Evolutionary conservation across 257 asterid species (phyloP).

Genomic region (Osmanthus fragrans): DNA sequence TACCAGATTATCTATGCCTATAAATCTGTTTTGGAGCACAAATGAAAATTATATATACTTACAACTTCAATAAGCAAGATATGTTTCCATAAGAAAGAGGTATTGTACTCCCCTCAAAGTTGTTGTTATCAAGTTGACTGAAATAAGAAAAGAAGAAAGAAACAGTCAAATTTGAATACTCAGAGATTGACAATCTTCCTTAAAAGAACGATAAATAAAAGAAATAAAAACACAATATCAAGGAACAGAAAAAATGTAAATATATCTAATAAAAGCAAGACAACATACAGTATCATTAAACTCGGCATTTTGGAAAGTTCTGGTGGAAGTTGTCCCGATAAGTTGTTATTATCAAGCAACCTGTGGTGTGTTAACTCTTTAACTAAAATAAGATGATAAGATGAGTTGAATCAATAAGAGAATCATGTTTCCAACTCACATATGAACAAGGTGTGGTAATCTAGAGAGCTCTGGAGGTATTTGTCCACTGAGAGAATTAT

Average conservation of each 20-base stretch:
- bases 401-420: background rate
- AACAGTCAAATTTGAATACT: conserved; percentile 1
- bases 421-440: conserved; percentile 46
- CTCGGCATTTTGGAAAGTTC: conserved; percentile 49
- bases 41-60: conserved; percentile 29
- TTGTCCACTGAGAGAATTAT: conserved; percentile 66
- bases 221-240: background rate
- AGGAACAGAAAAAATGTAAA: background rate
- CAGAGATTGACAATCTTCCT: background rate
- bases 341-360: conserved; percentile 72
- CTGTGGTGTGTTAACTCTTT: conserved; percentile 34
- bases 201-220: background rate
- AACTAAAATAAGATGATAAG: conserved; percentile 5
- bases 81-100: conserved; percentile 63
- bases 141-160: conserved; percentile 6
- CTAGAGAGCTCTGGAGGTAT: conserved; percentile 64
- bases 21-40: background rate
- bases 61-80: conserved; percentile 57
- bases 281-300: conserved; percentile 51
- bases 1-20: background rate
- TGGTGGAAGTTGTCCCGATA: conserved; percentile 65
- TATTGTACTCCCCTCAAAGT: conserved; percentile 53
- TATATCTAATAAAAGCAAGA: conserved; percentile 4
- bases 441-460: conserved; percentile 58
- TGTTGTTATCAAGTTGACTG: conserved; percentile 79